These are phyloP conservation scores for Quercus bicolor DNA, from an alignment of 306 rosid genomes.

Conservation along the genomic window DNA sequence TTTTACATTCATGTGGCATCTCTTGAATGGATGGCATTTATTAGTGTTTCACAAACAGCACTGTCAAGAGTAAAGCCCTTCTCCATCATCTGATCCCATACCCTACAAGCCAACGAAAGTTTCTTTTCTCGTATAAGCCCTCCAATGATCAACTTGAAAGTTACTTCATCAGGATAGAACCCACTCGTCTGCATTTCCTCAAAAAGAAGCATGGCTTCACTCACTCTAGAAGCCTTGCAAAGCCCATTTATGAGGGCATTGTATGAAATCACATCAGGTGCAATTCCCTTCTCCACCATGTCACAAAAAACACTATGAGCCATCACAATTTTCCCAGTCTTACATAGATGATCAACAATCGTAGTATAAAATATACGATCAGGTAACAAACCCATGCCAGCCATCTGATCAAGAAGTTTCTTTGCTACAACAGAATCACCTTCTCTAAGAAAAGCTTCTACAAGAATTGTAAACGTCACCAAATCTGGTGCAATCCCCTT, in stretches of 20 bases:
- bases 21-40: constrained; percentile 53
- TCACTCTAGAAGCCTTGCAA: constrained; percentile 61
- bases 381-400: constrained; percentile 46
- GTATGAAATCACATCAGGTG: constrained; percentile 75
- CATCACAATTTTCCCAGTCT: constrained; percentile 52
- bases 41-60: constrained; percentile 53
- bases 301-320: constrained; percentile 59
- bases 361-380: constrained; percentile 67
- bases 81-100: constrained; percentile 99
- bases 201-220: constrained; percentile 60
- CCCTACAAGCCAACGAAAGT: constrained; percentile 58
- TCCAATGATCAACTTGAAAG: constrained; percentile 80
- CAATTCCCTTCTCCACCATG: constrained; percentile 68
- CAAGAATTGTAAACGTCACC: constrained; percentile 71
- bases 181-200: constrained; percentile 79
- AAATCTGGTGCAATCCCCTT: constrained; percentile 72
- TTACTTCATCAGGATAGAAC: constrained; percentile 64
- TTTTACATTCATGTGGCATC: constrained; percentile 33
- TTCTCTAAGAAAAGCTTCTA: constrained; percentile 67
- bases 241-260: constrained; percentile 86
- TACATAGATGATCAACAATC: constrained; percentile 61
- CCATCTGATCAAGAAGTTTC: constrained; percentile 72
- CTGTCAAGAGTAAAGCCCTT: constrained; percentile 78
- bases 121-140: constrained; percentile 64
- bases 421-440: constrained; percentile 54